These are phyloP conservation scores for Dictyostelium citrinum DNA, from an alignment of 78 protist genomes.

Conservation along the genomic window DNA sequence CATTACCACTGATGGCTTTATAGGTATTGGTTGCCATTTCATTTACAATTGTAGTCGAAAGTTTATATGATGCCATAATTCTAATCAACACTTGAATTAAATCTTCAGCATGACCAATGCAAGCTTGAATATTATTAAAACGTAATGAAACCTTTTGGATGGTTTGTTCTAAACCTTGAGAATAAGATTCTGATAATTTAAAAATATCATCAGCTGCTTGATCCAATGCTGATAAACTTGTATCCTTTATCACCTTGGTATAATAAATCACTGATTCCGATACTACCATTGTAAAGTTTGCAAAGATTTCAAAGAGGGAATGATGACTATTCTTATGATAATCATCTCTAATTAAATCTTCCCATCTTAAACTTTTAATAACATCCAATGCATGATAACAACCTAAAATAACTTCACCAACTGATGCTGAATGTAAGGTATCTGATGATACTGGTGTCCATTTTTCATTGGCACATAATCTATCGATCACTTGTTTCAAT, in stretches of 20 bases:
- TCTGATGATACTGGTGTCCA: conserved; percentile 59
- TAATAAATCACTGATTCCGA: conserved; percentile 59
- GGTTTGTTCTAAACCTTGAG: background rate
- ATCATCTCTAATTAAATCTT: conserved; percentile 14
- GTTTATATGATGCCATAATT: conserved; percentile 11
- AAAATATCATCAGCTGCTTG: conserved; percentile 65
- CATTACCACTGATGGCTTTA: conserved; percentile 30
- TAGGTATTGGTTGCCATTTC: conserved; percentile 33
- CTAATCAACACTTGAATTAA: conserved; percentile 27
- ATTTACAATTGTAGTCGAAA: conserved; percentile 40
- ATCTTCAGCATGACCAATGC: conserved; percentile 66
- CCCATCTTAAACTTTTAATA: conserved; percentile 59
- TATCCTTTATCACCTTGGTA: conserved; percentile 41
- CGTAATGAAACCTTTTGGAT: conserved; percentile 52
- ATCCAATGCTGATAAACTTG: conserved; percentile 26
- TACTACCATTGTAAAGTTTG: conserved; percentile 60
- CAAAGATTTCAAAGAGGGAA: conserved; percentile 40
- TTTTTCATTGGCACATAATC: conserved; percentile 27
- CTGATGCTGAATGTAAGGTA: conserved; percentile 34
- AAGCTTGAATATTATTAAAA: conserved; percentile 68
- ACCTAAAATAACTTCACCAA: conserved; percentile 47
- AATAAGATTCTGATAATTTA: conserved; percentile 22
- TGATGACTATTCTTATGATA: conserved; percentile 37
- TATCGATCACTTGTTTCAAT: background rate
- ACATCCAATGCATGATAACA: conserved; percentile 76